Evolutionary conservation across 768 basidiomycete species (phyloP).

Genomic region (Phanerochaete sordida): DNA sequence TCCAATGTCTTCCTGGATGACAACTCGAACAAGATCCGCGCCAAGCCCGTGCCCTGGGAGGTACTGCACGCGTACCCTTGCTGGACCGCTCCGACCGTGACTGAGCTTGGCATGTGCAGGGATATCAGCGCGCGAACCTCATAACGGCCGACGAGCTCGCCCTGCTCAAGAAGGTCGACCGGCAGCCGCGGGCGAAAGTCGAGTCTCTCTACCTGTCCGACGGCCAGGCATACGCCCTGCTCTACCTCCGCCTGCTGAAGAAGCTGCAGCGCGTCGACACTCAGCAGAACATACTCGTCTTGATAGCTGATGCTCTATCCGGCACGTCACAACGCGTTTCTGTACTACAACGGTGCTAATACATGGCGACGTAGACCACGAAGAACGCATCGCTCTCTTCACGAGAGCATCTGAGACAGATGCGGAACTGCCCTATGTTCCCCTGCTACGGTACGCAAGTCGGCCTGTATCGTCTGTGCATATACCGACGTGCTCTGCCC

Average conservation of each 20-base stretch:
- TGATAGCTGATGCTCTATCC: conserved; percentile 84
- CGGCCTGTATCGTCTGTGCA: neutral
- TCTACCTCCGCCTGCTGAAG: conserved; percentile 89
- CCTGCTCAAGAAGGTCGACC: conserved; percentile 88
- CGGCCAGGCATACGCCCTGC: conserved; percentile 75
- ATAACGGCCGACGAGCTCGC: conserved; percentile 84
- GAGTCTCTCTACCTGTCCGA: conserved; percentile 82
- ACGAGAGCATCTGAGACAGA: conserved; percentile 57
- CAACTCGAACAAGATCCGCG: conserved; percentile 79
- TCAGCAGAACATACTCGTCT: conserved; percentile 80
- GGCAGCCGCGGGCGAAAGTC: conserved; percentile 67
- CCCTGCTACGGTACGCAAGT: conserved; percentile 66
- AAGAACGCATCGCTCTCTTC: conserved; percentile 81
- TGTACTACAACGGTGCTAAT: neutral
- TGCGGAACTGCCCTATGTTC: conserved; percentile 75
- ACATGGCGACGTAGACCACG: conserved; percentile 56
- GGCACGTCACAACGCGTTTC: conserved; percentile 42
- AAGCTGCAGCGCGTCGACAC: conserved; percentile 82
- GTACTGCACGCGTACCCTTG: conserved; percentile 36
- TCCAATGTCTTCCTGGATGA: conserved; percentile 86
- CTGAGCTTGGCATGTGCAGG: conserved; percentile 44
- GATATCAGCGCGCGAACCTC: conserved; percentile 91
- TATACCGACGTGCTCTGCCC: neutral
- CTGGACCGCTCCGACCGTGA: conserved; percentile 9
- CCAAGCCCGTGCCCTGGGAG: conserved; percentile 96